Evolutionary conservation across 805 yeast genomes (phyloP), one percentile per base, ranked within the genome.

Genomic region (Brettanomyces naardenensis): DNA sequence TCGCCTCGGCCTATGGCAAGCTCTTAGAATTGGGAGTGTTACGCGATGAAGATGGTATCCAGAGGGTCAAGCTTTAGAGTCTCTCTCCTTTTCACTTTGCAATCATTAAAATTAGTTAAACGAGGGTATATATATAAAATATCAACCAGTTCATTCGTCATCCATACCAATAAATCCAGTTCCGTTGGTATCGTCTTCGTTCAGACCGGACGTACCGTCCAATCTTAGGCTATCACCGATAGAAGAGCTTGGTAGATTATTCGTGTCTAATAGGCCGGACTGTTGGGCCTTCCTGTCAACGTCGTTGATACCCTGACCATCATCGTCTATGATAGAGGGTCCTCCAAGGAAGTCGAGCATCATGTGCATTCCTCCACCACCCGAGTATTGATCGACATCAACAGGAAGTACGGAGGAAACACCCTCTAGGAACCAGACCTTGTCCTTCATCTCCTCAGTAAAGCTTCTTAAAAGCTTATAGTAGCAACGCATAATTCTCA

Each of bases 391-490:
- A 49, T 89, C 96, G 38, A 86, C 95, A 57, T 88, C 95, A 9
- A 80, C 94, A 0, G 96, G 96, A 34, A 89, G 66, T 1, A 88
- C 95, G 38, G 79, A 77, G 4, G 92, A 75, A 2, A 87, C 92
- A 4, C 97, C 97, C 59, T 89, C 95, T 45, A 89, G 66, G 49
- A 89, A 88, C 97, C 97, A 89, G 14, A 89, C 94, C 48, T 75
- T 75, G 51, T 88, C 92, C 56, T 83, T 84, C 82, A 84, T 81
- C 52, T 85, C 94, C 26, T 80, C 75, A 0, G 95, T 85, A 57
- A 83, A 89, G 13, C 81, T 78, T 47, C 95, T 66, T 34, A 89
- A 69, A 41, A 89, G 62, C 39, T 83, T 78, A 62, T 89, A 89
- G 64, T 89, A 89, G 39, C 84, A 80, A 47, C 94, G 68, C 85